Evolutionary conservation across 2,329 filamentous ascomycete species (phyloP).

Genomic region (Aspergillus hiratsukae): DNA sequence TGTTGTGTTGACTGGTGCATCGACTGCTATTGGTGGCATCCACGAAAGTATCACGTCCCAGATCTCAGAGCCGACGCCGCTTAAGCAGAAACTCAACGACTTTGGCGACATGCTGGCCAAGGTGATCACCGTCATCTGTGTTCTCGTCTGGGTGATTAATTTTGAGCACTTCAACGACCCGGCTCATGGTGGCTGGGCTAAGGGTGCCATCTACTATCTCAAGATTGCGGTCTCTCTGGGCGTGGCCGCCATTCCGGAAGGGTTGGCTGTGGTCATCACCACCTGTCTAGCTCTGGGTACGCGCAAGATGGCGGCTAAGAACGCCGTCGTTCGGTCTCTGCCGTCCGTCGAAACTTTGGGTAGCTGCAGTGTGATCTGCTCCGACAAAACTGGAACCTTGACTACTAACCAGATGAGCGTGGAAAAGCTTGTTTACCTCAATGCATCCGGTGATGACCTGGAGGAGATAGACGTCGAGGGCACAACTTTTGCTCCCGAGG

Average conservation of each 20-base stretch:
- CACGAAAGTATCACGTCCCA: constrained; percentile 98
- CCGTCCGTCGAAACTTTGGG: constrained; percentile 96
- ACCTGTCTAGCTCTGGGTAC: constrained; percentile 94
- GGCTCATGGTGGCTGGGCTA: constrained; percentile 86
- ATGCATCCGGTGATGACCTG: constrained; percentile 65
- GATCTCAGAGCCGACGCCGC: constrained; percentile 92
- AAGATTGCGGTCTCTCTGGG: constrained; percentile 98
- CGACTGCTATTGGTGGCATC: constrained; percentile 95
- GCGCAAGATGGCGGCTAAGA: constrained; percentile 97
- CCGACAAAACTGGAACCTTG: constrained; percentile 96
- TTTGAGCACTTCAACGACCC: constrained; percentile 95
- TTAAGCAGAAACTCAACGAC: constrained; percentile 98
- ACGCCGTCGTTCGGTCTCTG: constrained; percentile 91
- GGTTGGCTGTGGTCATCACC: constrained; percentile 97
- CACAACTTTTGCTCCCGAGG: constrained; percentile 84
- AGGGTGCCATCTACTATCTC: constrained; percentile 98
- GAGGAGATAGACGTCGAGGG: constrained; percentile 88
- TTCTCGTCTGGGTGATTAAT: constrained; percentile 98
- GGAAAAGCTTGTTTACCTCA: constrained; percentile 82
- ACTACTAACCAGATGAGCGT: constrained; percentile 99
- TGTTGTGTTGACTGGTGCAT: constrained; percentile 82
- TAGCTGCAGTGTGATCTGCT: constrained; percentile 99
- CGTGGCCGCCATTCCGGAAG: constrained; percentile 95
- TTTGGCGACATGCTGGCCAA: constrained; percentile 96
- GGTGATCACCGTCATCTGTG: constrained; percentile 95